Percentiles rank a stretch among this genome's conserved stretches.
Conservation (phyloP, 768 basidiomycete species). For the Daedaleopsis sinensis region DNA sequence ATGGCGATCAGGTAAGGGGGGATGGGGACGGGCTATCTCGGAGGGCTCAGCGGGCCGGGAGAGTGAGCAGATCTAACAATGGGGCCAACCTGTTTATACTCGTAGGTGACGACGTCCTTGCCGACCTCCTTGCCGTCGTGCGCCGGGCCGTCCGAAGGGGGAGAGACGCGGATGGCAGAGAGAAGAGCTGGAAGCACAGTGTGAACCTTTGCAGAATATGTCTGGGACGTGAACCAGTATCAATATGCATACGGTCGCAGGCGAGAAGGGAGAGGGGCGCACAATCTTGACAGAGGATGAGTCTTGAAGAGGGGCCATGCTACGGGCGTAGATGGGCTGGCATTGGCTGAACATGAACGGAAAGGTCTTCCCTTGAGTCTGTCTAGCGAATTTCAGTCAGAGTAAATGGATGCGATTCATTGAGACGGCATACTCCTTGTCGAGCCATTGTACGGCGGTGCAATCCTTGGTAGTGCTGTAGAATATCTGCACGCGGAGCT, state of each 20-base stretch:
- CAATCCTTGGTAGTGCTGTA: conserved; percentile 77
- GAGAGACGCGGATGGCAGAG: conserved; percentile 80
- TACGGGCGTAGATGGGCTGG: conserved; percentile 88
- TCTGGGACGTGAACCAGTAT: conserved; percentile 42
- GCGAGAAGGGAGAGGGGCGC: conserved; percentile 28
- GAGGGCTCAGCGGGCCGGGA: neutral
- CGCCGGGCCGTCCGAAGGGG: conserved; percentile 66
- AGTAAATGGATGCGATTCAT: neutral
- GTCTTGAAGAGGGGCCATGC: conserved; percentile 84
- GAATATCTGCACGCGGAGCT: conserved; percentile 50
- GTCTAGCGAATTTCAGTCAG: conserved; percentile 51
- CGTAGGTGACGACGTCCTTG: conserved; percentile 72
- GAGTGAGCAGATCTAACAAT: neutral
- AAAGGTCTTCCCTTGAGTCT: conserved; percentile 65
- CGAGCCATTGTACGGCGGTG: conserved; percentile 87
- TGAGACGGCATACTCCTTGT: conserved; percentile 58
- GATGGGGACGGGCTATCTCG: conserved; percentile 72
- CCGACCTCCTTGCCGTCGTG: conserved; percentile 79
- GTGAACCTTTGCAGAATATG: conserved; percentile 79
- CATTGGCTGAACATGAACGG: conserved; percentile 93
- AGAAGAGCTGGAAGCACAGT: conserved; percentile 86
- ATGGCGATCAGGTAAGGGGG: conserved; percentile 94
- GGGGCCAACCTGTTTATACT: conserved; percentile 67
- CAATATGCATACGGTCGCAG: neutral
- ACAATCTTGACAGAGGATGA: conserved; percentile 87